Percentiles rank a stretch among this genome's conserved stretches.
Conservation (phyloP, 306 rosid species). For the Crataegus laevigata region DNA sequence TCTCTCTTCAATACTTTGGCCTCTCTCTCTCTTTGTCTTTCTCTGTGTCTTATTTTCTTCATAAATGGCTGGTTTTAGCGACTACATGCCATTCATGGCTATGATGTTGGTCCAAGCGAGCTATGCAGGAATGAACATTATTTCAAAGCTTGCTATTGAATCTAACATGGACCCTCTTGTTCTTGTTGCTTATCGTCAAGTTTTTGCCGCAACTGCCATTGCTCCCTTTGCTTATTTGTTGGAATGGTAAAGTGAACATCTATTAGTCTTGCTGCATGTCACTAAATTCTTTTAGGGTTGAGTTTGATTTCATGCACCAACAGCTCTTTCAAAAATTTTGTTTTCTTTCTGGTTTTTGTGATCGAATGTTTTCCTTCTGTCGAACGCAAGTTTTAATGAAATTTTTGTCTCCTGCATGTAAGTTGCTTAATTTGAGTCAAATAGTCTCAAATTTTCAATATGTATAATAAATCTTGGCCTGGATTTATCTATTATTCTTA, state of each 20-base stretch:
- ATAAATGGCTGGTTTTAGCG: slow-evolving; percentile 6
- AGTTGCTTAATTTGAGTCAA: not conserved
- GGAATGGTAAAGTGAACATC: slow-evolving; percentile 45
- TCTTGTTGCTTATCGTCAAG: slow-evolving; percentile 76
- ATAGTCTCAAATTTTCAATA: not conserved
- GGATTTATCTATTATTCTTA: not conserved
- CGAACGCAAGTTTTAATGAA: not conserved
- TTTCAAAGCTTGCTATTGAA: slow-evolving; percentile 74
- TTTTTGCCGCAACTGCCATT: slow-evolving; percentile 58
- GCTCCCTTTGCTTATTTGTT: slow-evolving; percentile 62
- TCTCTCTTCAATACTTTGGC: too few relatives aligned
- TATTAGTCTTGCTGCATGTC: not conserved
- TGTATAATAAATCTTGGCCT: not conserved
- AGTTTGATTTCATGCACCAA: not conserved
- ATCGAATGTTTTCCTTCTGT: too few relatives aligned
- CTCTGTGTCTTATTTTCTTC: not conserved
- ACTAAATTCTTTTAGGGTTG: not conserved
- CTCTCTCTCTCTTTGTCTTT: not conserved
- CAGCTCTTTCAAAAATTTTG: too few relatives aligned
- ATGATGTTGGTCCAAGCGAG: slow-evolving; percentile 49
- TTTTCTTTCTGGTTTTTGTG: too few relatives aligned
- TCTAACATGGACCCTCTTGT: slow-evolving; percentile 72
- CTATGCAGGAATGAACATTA: slow-evolving; percentile 65
- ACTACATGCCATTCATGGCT: slow-evolving; percentile 35
- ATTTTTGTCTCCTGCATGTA: not conserved